Base-by-base conservation (phyloP, 2,329 filamentous ascomycete species). In the Cladosporium sp. region DNA sequence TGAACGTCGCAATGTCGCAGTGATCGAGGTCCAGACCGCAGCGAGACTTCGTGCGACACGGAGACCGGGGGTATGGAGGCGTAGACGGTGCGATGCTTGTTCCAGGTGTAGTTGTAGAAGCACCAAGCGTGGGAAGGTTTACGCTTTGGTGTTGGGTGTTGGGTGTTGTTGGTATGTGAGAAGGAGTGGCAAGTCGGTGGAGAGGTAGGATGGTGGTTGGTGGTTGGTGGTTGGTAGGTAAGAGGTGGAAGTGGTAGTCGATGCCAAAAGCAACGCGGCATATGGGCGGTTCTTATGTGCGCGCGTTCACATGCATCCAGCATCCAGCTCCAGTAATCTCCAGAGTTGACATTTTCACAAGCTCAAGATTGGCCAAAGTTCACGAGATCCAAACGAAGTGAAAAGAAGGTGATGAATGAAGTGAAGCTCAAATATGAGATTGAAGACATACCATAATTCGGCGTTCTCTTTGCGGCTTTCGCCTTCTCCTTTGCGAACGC, bases 401-500 rank as follows among this genome's bases (percentile, higher is more conserved):
- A 36, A 36, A 13, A 61, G 26, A 39, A 34, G 2, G 14, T 30
- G 26, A 25, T 8, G 46, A 32, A 23, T 23, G 51, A 10, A 51
- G 56, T 65, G 61, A 65, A 63, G 21, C 60, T 69, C 68, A 69
- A 66, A 65, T 14, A 43, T 26, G 61, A 67, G 67, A 67, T 57
- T 61, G 39, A 58, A 21, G 58, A 75, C 73, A 53, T 69, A 76
- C 74, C 73, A 68, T 73, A 68, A 43, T 72, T 72, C 26, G 69
- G 70, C 25, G 66, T 49, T 51, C 68, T 70, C 67, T 70, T 71
- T 65, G 54, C 21, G 13, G 54, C 30, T 62, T 74, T 72, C n/a
- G 67, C 72, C 57, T 76, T 71, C 58, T 71, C 68, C 67, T 78
- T 79, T 2, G 72, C 74, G 62, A 72, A 76, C 3, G 73, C 76